Evolutionary conservation across 768 basidiomycete species (phyloP).

Genomic region (Rhodotorula graminis): DNA sequence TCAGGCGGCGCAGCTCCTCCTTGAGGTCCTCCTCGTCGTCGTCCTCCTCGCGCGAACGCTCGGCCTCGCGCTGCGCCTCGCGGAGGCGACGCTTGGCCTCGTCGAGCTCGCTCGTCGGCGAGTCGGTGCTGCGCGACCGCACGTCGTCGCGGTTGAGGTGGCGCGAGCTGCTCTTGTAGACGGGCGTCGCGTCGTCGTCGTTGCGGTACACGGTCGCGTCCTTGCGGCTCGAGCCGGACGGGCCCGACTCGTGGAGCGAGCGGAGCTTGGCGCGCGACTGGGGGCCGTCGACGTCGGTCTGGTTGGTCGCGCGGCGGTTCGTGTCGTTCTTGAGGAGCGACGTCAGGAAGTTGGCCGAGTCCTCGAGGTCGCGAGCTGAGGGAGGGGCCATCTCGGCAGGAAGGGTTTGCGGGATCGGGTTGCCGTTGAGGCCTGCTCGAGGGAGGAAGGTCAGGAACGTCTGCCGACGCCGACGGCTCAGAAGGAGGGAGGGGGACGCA

Average conservation of each 20-base stretch:
- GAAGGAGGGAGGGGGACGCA: conserved; percentile 46
- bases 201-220: conserved; percentile 94
- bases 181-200: conserved; percentile 57
- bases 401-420: conserved; percentile 76
- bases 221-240: conserved; percentile 45
- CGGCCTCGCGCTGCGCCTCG: conserved; percentile 73
- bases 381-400: conserved; percentile 87
- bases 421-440: conserved; percentile 75
- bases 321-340: conserved; percentile 81
- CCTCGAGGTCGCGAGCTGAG: conserved; percentile 79
- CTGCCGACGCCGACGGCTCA: too few relatives aligned
- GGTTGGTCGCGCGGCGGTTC: conserved; percentile 55
- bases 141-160: conserved; percentile 81
- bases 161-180: conserved; percentile 74
- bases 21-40: conserved; percentile 87
- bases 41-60: conserved; percentile 64
- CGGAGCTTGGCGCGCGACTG: conserved; percentile 64
- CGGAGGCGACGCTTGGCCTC: conserved; percentile 79
- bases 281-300: conserved; percentile 50
- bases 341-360: conserved; percentile 82
- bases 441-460: background rate
- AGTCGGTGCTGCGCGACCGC: conserved; percentile 53
- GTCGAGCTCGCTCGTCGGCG: conserved; percentile 62
- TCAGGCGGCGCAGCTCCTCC: conserved; percentile 78
- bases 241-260: conserved; percentile 54